A percentile compares a stretch with the other conserved stretches of the same genome.
These are phyloP conservation scores for Puccinia triticina DNA, from an alignment of 1,284 basidiomycete species.

Conservation along the genomic window DNA sequence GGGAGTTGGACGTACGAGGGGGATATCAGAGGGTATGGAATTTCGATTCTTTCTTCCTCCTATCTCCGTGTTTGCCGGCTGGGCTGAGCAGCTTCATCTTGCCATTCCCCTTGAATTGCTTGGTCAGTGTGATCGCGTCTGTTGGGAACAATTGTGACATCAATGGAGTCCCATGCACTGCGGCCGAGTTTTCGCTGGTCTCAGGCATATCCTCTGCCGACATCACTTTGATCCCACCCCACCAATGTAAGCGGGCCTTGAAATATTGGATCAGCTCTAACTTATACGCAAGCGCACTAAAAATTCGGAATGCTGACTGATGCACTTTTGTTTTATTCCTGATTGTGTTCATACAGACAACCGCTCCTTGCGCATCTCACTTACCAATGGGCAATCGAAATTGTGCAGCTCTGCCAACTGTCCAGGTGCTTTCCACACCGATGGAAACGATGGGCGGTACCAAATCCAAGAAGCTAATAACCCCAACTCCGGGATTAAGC, in stretches of 20 bases:
- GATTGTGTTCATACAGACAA: not conserved
- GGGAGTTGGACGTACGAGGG: conserved; percentile 30
- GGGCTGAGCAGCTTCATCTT: not conserved
- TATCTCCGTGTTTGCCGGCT: not conserved
- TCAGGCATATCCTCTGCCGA: conserved; percentile 33
- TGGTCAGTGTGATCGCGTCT: conserved; percentile 18
- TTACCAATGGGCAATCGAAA: conserved; percentile 20
- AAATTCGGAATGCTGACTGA: not conserved
- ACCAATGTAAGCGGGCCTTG: conserved; percentile 21
- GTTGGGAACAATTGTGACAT: conserved; percentile 38
- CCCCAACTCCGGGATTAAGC: conserved; percentile 5
- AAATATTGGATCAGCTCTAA: not conserved
- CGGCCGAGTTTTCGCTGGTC: conserved; percentile 34
- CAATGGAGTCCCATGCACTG: conserved; percentile 35
- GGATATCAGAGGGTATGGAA: conserved; percentile 29
- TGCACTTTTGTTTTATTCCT: not conserved
- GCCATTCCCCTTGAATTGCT: not conserved
- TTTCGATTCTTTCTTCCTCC: not conserved
- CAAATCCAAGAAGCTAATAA: conserved; percentile 25
- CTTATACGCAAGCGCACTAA: not conserved
- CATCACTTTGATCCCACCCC: conserved; percentile 43
- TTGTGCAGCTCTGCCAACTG: not conserved
- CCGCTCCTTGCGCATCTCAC: not conserved
- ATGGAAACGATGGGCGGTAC: conserved; percentile 23
- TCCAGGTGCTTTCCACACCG: not conserved